Conservation (phyloP, 495 filamentous ascomycete genomes). For the Penicillium subrubescens region DNA sequence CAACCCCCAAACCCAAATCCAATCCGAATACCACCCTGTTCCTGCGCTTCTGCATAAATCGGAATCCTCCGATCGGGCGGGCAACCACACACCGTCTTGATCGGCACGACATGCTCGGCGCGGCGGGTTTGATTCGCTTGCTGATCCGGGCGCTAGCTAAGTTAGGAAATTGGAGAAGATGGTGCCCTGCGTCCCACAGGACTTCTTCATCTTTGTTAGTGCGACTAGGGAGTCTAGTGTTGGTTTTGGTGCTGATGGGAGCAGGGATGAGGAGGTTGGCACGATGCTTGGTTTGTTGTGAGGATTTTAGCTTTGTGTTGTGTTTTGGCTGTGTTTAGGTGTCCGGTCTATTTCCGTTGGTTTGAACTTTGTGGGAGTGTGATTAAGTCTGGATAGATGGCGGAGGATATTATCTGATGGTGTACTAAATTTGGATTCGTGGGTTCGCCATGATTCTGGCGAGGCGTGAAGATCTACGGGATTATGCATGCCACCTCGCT, state of each 20-base stretch:
- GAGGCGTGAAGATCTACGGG: not conserved
- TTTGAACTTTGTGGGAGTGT: not conserved
- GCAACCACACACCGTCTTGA: conserved; percentile 13
- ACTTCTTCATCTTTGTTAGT: not conserved
- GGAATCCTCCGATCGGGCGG: not conserved
- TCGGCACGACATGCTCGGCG: conserved; percentile 13
- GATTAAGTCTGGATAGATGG: not conserved
- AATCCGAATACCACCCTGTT: conserved; percentile 5
- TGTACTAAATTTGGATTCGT: not conserved
- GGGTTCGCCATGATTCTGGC: not conserved
- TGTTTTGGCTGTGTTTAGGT: too few relatives aligned
- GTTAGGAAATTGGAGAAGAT: not conserved
- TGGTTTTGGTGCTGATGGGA: too few relatives aligned
- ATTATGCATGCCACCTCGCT: not conserved
- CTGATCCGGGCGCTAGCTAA: conserved; percentile 9
- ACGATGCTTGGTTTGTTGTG: not conserved
- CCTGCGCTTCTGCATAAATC: not conserved
- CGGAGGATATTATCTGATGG: not conserved
- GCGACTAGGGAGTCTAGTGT: too few relatives aligned
- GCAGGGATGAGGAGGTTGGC: not conserved
- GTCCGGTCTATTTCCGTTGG: too few relatives aligned
- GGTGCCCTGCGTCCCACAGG: not conserved
- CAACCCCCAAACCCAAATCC: too few relatives aligned
- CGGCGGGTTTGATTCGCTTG: conserved; percentile 17
- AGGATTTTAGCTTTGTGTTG: not conserved